These are phyloP conservation scores for Mycotypha africana DNA, from an alignment of 371 early-diverging fungal species.

Conservation along the genomic window DNA sequence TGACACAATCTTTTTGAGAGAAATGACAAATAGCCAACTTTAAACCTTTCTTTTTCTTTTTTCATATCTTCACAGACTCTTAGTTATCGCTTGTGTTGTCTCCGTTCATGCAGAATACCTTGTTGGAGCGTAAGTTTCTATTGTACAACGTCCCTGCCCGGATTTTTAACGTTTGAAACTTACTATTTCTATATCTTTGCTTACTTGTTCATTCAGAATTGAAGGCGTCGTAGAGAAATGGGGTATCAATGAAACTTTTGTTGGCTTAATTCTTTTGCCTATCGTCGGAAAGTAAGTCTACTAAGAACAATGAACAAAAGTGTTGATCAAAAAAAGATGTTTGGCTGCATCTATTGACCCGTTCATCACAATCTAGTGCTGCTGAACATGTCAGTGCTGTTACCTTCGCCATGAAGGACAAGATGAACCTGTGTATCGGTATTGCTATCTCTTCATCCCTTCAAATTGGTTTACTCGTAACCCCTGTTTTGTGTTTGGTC, in stretches of 20 bases:
- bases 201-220: constrained; percentile 44
- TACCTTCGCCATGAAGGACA: constrained; percentile 79
- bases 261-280: constrained; percentile 83
- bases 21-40: not conserved
- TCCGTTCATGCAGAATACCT: constrained; percentile 79
- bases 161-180: not conserved
- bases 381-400: constrained; percentile 75
- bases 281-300: constrained; percentile 74
- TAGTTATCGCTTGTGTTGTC: constrained; percentile 51
- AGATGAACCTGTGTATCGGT: constrained; percentile 85
- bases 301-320: no score
- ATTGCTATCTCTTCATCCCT: constrained; percentile 85
- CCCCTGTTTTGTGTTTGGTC: constrained; percentile 76
- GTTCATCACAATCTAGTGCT: constrained; percentile 30
- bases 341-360: no score
- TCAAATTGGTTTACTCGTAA: constrained; percentile 86
- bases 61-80: constrained; percentile 21
- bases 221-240: constrained; percentile 65
- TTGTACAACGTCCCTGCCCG: not conserved
- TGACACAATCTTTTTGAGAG: not conserved
- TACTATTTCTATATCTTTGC: not conserved
- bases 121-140: constrained; percentile 53
- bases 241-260: constrained; percentile 70
- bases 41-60: not conserved
- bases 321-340: no score